Base-by-base conservation (phyloP, 2,329 filamentous ascomycete species). In the Bipolaris bicolor region DNA sequence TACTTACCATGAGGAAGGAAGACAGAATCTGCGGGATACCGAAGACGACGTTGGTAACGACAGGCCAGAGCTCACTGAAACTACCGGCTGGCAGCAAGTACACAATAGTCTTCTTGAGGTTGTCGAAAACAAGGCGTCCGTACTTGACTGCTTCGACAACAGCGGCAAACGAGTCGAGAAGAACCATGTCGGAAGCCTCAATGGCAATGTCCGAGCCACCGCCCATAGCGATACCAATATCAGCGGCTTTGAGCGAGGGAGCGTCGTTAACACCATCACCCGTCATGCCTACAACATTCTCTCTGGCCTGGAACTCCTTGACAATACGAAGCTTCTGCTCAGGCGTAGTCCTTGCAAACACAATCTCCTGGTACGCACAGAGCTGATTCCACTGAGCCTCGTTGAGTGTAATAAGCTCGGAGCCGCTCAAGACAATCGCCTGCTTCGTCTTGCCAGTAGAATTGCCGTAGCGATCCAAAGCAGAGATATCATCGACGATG, bases 251-350 rank as follows among this genome's bases (percentile, higher is more conserved):
- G 16, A 87, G 77, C 1, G 82, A 82, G 9, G 84, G 85, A 1
- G 79, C 79, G 60, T 82, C 80, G 54, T 82, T 81, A 55, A 81
- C 79, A 54, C 79, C 79, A 53, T 81, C 79, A n/a, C 79, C 79
- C 5, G 79, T 81, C 79, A 81, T 54, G 6, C 80, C 84, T 5
- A 87, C 84, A 31, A 85, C 83, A 40, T 85, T 79, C 5, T 84
- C 80, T 7, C 84, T 80, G 0, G 81, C 76, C 69, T 91, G 89
- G 59, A 92, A 88, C 71, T 90, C 89, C 29, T 85, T 84, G n/a
- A 93, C 89, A 59, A 92, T 92, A 33, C 88, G 86, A 6, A 92
- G 83, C 71, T 93, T 93, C 70, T 92, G 89, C 68, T 92, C 89
- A 0, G 89, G 90, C 0, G 90, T 92, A 0, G 89, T 92, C 11